Conservation (phyloP, 2,329 filamentous ascomycete genomes). For the Didymella arachidicola region DNA sequence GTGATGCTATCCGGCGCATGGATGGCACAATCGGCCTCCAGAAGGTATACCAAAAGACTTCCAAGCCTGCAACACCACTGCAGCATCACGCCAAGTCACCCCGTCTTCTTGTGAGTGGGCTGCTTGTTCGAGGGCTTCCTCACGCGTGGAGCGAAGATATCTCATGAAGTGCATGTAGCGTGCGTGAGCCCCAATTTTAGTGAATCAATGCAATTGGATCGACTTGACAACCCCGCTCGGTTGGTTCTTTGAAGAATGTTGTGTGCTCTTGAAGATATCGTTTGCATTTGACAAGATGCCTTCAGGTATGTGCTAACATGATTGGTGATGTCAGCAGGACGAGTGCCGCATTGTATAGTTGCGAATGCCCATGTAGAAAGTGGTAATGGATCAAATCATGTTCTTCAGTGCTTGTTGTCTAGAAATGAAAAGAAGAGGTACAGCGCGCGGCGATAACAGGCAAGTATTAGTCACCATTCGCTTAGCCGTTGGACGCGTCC, state of each 20-base stretch:
- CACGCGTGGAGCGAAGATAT: not conserved
- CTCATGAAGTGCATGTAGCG: not conserved
- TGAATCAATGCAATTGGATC: not conserved
- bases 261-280: not conserved
- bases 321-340: too few relatives aligned
- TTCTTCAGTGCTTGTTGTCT: not conserved
- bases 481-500: constrained; percentile 33
- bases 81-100: not conserved
- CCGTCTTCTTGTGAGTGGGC: not conserved
- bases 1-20: not conserved
- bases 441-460: not conserved
- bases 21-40: not conserved
- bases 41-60: not conserved
- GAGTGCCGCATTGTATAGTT: too few relatives aligned
- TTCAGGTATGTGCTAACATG: too few relatives aligned
- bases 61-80: not conserved
- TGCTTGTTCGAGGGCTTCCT: not conserved
- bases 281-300: too few relatives aligned
- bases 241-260: not conserved
- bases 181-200: not conserved
- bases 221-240: not conserved
- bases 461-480: constrained; percentile 27
- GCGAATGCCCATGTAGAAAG: too few relatives aligned
- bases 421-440: not conserved
- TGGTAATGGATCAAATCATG: too few relatives aligned